A percentile compares a stretch with the other conserved stretches of the same genome.
Conservation (phyloP, 768 basidiomycete genomes). For the Cystofilobasidium macerans region DNA sequence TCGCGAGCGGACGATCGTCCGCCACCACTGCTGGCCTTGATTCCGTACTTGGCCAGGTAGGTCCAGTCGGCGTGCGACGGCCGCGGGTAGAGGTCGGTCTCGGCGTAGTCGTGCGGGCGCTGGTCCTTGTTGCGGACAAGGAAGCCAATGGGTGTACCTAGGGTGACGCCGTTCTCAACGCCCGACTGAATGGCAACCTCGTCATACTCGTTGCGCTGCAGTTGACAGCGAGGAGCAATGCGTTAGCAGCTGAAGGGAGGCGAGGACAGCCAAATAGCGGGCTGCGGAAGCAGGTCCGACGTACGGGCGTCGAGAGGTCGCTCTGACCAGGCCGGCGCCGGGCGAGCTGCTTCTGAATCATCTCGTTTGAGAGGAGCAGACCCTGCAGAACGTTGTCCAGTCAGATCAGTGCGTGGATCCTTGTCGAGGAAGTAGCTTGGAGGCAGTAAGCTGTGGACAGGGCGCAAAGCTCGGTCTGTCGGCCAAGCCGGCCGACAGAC, state of each 20-base stretch:
- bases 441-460: not conserved
- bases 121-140: constrained; percentile 97
- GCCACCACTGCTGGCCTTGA: constrained; percentile 95
- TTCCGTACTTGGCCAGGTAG: constrained; percentile 90
- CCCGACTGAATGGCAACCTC: constrained; percentile 87
- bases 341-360: constrained; percentile 83
- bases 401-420: no score
- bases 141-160: constrained; percentile 96
- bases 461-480: not conserved
- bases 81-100: constrained; percentile 93
- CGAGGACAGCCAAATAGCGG: not conserved
- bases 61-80: constrained; percentile 98
- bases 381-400: constrained; percentile 51
- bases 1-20: constrained; percentile 91
- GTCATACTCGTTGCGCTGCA: constrained; percentile 91
- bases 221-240: not conserved
- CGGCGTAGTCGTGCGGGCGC: constrained; percentile 93
- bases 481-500: not conserved
- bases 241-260: not conserved
- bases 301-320: constrained; percentile 85
- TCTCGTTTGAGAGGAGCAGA: constrained; percentile 60
- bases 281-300: no score
- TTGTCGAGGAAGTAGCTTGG: no score
- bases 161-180: constrained; percentile 80
- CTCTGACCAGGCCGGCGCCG: constrained; percentile 90